These are phyloP conservation scores for Globisporangium paddicum DNA, from an alignment of 352 stramenopile genomes.

Conservation along the genomic window DNA sequence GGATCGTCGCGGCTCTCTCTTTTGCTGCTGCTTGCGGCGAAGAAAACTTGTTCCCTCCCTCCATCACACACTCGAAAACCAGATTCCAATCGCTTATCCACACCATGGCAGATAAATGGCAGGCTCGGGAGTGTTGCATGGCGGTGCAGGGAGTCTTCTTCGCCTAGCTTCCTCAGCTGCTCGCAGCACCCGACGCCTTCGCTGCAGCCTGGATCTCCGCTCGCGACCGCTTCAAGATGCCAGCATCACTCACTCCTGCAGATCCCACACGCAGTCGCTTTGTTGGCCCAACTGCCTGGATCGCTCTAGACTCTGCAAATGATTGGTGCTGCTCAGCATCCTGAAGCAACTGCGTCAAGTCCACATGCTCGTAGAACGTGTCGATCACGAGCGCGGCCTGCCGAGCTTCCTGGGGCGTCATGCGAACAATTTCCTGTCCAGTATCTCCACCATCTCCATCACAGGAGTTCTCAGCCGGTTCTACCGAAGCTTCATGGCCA, in stretches of 20 bases:
- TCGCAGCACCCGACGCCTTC: slow-evolving; percentile 25
- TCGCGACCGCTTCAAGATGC: slow-evolving; percentile 20
- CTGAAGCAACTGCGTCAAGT: slow-evolving; percentile 32
- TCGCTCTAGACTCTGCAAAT: background rate
- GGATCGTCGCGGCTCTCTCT: background rate
- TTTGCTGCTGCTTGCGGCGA: background rate
- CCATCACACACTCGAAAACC: background rate
- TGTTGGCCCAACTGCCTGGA: background rate
- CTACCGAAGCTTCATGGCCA: background rate
- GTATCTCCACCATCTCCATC: slow-evolving; percentile 1
- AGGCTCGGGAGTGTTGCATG: background rate
- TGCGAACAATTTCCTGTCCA: slow-evolving; percentile 10
- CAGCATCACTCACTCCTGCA: background rate
- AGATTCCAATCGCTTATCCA: background rate
- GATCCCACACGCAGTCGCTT: background rate
- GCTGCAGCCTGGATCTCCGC: slow-evolving; percentile 36
- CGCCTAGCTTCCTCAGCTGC: slow-evolving; percentile 19
- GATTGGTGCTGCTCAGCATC: slow-evolving; percentile 22
- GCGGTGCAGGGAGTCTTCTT: background rate
- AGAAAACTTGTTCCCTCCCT: background rate
- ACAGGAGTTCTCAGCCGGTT: background rate
- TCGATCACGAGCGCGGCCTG: slow-evolving; percentile 33
- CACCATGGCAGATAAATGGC: background rate
- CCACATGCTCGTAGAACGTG: slow-evolving; percentile 28
- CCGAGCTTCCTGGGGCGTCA: slow-evolving; percentile 8